phyloP scores from a whole-genome alignment of 441 rosid genomes.

The Arabidopsis lyrata region DNA sequence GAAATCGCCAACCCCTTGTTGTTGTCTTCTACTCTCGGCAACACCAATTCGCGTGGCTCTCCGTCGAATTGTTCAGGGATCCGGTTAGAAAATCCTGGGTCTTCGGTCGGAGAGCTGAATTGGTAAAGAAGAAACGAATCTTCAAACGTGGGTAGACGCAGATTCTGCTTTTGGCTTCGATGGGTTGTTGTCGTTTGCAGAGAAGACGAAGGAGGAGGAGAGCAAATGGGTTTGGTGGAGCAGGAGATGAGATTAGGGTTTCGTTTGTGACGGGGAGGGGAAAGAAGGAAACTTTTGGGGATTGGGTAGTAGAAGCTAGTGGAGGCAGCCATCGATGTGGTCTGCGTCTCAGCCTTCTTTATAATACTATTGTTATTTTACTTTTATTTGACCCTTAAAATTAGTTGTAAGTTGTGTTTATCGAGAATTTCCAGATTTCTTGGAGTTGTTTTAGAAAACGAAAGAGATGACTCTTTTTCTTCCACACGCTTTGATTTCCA shows the following conservation, averaged over 20 bases:
- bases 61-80: slow-evolving; percentile 47
- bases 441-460: slow-evolving; percentile 34
- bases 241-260: slow-evolving; percentile 48
- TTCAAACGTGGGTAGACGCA: slow-evolving; percentile 38
- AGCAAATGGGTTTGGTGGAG: slow-evolving; percentile 42
- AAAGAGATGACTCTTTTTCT: slow-evolving; percentile 7
- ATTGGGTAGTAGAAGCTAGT: slow-evolving; percentile 47
- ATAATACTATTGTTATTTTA: slow-evolving; percentile 21
- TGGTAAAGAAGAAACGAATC: slow-evolving; percentile 45
- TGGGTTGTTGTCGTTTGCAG: slow-evolving; percentile 49
- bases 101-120: slow-evolving; percentile 51
- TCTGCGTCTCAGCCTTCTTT: slow-evolving; percentile 56
- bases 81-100: slow-evolving; percentile 38
- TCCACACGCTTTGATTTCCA: slow-evolving; percentile 35
- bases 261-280: slow-evolving; percentile 36
- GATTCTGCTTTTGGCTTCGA: slow-evolving; percentile 48
- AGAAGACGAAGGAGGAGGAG: slow-evolving; percentile 42
- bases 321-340: slow-evolving; percentile 50
- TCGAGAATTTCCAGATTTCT: slow-evolving; percentile 24
- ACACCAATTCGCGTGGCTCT: slow-evolving; percentile 35
- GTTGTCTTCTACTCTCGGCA: slow-evolving; percentile 26
- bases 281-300: slow-evolving; percentile 47
- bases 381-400: slow-evolving; percentile 34
- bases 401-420: slow-evolving; percentile 41
- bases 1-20: slow-evolving; percentile 45